phyloP scores from a whole-genome alignment of 768 basidiomycete genomes.

The Tylopilus vinaceipallidus region DNA sequence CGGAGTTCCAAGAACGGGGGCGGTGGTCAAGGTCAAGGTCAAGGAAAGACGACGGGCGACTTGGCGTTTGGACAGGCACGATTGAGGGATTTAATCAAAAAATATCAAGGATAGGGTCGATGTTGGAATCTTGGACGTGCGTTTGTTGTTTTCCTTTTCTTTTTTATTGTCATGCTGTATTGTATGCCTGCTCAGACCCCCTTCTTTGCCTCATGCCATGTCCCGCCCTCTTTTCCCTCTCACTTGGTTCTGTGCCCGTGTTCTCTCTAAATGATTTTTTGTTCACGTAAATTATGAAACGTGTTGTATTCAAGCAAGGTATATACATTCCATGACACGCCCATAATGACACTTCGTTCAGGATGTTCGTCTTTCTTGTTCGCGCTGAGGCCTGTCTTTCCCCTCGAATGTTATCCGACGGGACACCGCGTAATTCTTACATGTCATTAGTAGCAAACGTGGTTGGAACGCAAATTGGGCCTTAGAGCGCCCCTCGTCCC shows the following conservation, averaged over 20 bases:
- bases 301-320: conserved; percentile 5
- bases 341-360: not conserved
- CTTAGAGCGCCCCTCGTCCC: conserved; percentile 22
- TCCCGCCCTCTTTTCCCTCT: not conserved
- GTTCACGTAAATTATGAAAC: conserved; percentile 1
- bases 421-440: too few species aligned
- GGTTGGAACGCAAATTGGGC: not conserved
- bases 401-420: too few species aligned
- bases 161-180: not conserved
- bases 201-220: not conserved
- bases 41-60: conserved; percentile 37
- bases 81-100: conserved; percentile 76
- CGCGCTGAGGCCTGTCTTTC: too few species aligned
- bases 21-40: not conserved
- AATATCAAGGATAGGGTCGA: conserved; percentile 54
- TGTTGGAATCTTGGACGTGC: not conserved
- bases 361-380: not conserved
- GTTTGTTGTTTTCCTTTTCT: not conserved
- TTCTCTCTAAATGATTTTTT: not conserved
- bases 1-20: conserved; percentile 12
- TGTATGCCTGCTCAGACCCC: not conserved
- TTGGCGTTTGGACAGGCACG: conserved; percentile 76
- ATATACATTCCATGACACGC: not conserved
- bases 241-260: not conserved
- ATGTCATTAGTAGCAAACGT: too few species aligned